Evolutionary conservation across 331 rosid genomes (phyloP).

Genomic region (Cydonia oblonga): DNA sequence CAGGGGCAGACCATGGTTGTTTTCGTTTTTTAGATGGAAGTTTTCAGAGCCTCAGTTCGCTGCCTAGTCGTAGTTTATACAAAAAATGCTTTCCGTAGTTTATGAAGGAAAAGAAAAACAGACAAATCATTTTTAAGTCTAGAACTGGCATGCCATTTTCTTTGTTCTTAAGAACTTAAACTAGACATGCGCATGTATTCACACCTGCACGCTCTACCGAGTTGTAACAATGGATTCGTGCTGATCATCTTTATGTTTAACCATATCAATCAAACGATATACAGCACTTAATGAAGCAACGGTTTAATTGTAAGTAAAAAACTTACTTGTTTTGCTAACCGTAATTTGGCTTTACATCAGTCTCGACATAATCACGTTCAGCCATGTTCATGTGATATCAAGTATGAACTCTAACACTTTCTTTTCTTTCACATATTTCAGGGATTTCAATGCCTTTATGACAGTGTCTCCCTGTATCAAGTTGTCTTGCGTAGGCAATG

Average conservation of each 20-base stretch:
- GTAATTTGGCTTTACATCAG: too few species aligned
- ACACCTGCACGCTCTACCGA: not conserved
- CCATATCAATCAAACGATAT: not conserved
- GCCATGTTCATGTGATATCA: conserved; percentile 1
- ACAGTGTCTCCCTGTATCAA: conserved; percentile 8
- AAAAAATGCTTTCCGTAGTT: not conserved
- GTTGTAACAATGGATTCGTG: not conserved
- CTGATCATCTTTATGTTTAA: not conserved
- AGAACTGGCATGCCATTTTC: not conserved
- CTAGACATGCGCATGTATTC: not conserved
- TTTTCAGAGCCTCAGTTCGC: not conserved
- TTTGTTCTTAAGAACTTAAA: not conserved
- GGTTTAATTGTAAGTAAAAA: not conserved
- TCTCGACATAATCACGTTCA: not conserved
- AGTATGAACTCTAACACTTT: conserved; percentile 5
- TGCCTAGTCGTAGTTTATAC: not conserved
- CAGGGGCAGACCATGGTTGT: not conserved
- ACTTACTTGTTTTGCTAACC: not conserved
- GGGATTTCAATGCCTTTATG: conserved; percentile 96
- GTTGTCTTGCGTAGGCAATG: too few species aligned
- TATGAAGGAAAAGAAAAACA: not conserved
- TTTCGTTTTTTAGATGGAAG: not conserved
- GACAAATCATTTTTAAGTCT: not conserved
- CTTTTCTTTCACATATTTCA: conserved; percentile 25
- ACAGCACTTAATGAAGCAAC: not conserved